Percentiles rank a stretch among this genome's conserved stretches.
Evolutionary conservation across 306 rosid species (phyloP).

Genomic region (Fragaria iinumae): DNA sequence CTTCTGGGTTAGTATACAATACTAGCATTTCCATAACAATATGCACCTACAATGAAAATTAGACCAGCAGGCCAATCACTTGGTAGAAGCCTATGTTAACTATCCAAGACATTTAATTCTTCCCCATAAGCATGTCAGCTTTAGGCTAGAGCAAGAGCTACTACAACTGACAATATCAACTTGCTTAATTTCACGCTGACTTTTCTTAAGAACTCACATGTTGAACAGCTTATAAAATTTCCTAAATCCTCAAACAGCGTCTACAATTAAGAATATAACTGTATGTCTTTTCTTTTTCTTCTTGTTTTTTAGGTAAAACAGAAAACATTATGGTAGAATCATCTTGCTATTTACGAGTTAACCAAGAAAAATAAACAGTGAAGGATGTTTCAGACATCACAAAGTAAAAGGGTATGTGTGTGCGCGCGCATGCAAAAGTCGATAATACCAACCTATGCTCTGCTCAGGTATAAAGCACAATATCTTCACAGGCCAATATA

Average conservation of each 20-base stretch:
- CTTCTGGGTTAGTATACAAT: background rate
- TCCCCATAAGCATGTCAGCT: no score
- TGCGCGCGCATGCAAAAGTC: no score
- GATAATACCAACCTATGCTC: background rate
- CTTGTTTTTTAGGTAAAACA: background rate
- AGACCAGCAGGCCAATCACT: background rate
- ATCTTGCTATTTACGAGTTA: background rate
- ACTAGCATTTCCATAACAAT: constrained; percentile 10
- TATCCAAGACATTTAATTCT: no score
- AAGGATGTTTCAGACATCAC: background rate
- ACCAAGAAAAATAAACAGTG: background rate
- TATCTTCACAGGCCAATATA: background rate
- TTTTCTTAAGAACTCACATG: background rate
- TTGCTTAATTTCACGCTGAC: background rate
- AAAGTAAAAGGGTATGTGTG: no score
- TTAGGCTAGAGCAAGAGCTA: no score
- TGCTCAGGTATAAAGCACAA: background rate
- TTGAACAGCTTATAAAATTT: background rate
- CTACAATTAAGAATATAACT: no score
- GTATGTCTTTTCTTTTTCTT: no score
- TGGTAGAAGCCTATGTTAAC: background rate
- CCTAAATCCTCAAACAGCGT: background rate
- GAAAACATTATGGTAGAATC: background rate
- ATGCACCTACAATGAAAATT: background rate
- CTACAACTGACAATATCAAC: background rate